These are phyloP conservation scores for Atkinsonella texensis DNA, from an alignment of 2,329 filamentous ascomycete genomes.

Conservation along the genomic window DNA sequence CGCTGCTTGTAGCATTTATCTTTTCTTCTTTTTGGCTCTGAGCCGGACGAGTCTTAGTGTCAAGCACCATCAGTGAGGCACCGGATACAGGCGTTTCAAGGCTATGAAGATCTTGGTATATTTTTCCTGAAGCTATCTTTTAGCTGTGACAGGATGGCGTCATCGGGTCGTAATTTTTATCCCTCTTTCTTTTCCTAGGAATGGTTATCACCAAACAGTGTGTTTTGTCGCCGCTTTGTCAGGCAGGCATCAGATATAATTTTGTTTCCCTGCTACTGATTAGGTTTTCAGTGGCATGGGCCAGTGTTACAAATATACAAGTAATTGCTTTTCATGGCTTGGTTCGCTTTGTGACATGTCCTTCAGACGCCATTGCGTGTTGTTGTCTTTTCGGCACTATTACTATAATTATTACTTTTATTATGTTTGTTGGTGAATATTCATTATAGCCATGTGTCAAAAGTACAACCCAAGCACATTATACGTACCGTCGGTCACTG, in stretches of 20 bases:
- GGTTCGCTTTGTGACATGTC: neutral
- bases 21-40: neutral
- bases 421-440: too few relatives aligned
- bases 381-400: too few relatives aligned
- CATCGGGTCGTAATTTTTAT: neutral
- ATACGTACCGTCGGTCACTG: too few relatives aligned
- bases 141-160: slow-evolving; percentile 5
- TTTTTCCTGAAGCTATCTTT: slow-evolving; percentile 21
- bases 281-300: neutral
- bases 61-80: slow-evolving; percentile 9
- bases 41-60: slow-evolving; percentile 7
- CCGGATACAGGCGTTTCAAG: slow-evolving; percentile 19
- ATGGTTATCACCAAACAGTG: slow-evolving; percentile 2
- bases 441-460: too few relatives aligned
- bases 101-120: slow-evolving; percentile 22
- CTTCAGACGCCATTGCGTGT: neutral
- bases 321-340: neutral
- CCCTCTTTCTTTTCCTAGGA: neutral
- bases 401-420: too few relatives aligned
- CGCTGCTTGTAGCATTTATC: neutral
- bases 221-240: neutral
- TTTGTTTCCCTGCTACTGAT: neutral
- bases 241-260: slow-evolving; percentile 1
- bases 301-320: neutral
- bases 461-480: too few relatives aligned